A percentile compares a stretch with the other conserved stretches of the same genome.
Conservation (phyloP, 225 moss, liverwort and hornwort genomes). For the Straminergon stramineum region DNA sequence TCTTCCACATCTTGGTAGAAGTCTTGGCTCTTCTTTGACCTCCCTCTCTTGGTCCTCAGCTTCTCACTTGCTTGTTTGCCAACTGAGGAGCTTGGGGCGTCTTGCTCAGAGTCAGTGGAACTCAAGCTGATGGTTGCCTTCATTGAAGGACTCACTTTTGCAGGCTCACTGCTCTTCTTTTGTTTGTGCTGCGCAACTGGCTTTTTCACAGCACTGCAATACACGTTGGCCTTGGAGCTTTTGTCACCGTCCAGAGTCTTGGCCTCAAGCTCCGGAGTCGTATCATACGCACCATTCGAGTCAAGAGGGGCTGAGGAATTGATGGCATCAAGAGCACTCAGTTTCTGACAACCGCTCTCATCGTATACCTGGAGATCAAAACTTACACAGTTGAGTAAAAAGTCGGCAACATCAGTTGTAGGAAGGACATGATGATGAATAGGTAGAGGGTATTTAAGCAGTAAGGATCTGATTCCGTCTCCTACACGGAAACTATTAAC, state of each 20-base stretch:
- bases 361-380: conserved; percentile 26
- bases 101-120: conserved; percentile 8
- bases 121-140: conserved; percentile 10
- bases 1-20: conserved; percentile 25
- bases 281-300: neutral
- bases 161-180: neutral
- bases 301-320: conserved; percentile 8
- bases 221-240: neutral
- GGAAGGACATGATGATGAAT: neutral
- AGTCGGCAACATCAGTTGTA: neutral
- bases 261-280: neutral
- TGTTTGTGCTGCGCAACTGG: neutral
- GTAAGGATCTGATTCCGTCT: neutral
- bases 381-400: neutral
- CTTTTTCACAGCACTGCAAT: conserved; percentile 1
- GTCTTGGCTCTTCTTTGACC: conserved; percentile 5
- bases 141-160: neutral
- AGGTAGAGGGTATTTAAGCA: neutral
- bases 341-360: conserved; percentile 42
- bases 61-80: conserved; percentile 7
- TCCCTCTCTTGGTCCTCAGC: conserved; percentile 1
- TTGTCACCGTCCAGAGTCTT: conserved; percentile 4
- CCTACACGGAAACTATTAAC: neutral
- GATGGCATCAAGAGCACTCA: conserved; percentile 33
- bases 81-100: neutral